Conservation (phyloP, 129 eudicot species). For the Glebionis coronaria region DNA sequence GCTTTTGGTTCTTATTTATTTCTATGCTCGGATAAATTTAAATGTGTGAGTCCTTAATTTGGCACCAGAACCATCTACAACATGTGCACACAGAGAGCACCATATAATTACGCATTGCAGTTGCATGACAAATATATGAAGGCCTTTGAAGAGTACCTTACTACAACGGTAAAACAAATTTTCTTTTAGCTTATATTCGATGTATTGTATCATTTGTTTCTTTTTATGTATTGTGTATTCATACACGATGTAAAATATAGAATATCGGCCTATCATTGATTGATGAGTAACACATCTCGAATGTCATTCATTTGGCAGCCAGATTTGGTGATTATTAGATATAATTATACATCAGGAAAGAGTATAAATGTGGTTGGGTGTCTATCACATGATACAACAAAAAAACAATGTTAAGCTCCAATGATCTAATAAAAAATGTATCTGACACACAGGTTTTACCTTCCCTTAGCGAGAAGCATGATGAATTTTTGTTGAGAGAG, state of each 20-base stretch:
- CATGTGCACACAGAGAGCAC: conserved; percentile 92
- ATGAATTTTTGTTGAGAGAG: conserved; percentile 88
- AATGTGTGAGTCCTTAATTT: conserved; percentile 20
- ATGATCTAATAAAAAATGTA: too few species aligned
- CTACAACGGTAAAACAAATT: conserved; percentile 52
- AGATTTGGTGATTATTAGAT: too few species aligned
- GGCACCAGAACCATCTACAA: conserved; percentile 70
- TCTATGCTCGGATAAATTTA: not conserved
- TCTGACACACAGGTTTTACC: conserved; percentile 62
- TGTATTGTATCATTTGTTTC: not conserved
- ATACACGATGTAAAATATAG: too few species aligned
- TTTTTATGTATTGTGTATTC: too few species aligned
- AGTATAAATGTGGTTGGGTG: too few species aligned
- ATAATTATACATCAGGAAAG: too few species aligned
- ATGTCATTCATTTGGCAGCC: too few species aligned
- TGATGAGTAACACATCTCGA: too few species aligned
- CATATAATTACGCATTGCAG: conserved; percentile 87
- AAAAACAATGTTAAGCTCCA: too few species aligned
- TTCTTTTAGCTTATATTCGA: not conserved
- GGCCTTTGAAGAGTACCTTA: conserved; percentile 74
- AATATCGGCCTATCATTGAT: too few species aligned
- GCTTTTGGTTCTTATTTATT: not conserved
- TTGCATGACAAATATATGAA: conserved; percentile 78
- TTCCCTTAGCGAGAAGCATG: conserved; percentile 78
- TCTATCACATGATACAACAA: too few species aligned